Base-by-base conservation (phyloP, 139 green algal genomes). In the Chlorella vulgaris region DNA sequence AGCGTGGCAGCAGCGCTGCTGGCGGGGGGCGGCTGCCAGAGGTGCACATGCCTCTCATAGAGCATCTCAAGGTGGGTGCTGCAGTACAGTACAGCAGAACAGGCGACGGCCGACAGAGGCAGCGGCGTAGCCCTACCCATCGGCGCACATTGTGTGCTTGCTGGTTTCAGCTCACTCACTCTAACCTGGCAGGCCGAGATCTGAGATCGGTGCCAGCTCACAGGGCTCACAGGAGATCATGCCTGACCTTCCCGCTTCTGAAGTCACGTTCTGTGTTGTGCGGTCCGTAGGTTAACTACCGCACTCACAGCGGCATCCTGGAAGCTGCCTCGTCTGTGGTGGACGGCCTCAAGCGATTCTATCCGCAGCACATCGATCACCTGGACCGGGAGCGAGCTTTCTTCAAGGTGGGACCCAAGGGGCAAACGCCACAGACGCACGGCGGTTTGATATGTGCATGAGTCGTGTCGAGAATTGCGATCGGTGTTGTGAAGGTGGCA, bases 301-400 rank as follows among this genome's bases (percentile, higher is more conserved):
- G 89, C 68, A 91, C 90, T 3, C 90, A 93, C 81, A 73, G 36
- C 36, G 91, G 91, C 74, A 91, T 95, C 77, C 74, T 95, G 69
- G 74, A 92, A n/a, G 84, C 91, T 22, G 91, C 91, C 2, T 83
- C 85, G 40, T 82, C 82, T 40, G 66, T 94, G 31, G 88, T 95
- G 74, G 87, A 93, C 24, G 65, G 91, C 18, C 66, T 95, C 24
- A 82, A 80, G 55, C 80, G 63, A 65, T 95, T 89, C 85, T 95
- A 92, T 76, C 91, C 91, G 0, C 76, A 82, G 39, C 78, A 84
- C 67, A 88, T 94, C 21, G 92, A 95, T 81, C 69, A 68, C 3
- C 82, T 95, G 71, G 78, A 82, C 15, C 80, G 88, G 5, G 92
- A 96, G 87, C 69, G 67, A 21, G 90, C 90, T 4, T 90, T 94